phyloP scores from a whole-genome alignment of 768 basidiomycete species.

The Mycena latifolia region DNA sequence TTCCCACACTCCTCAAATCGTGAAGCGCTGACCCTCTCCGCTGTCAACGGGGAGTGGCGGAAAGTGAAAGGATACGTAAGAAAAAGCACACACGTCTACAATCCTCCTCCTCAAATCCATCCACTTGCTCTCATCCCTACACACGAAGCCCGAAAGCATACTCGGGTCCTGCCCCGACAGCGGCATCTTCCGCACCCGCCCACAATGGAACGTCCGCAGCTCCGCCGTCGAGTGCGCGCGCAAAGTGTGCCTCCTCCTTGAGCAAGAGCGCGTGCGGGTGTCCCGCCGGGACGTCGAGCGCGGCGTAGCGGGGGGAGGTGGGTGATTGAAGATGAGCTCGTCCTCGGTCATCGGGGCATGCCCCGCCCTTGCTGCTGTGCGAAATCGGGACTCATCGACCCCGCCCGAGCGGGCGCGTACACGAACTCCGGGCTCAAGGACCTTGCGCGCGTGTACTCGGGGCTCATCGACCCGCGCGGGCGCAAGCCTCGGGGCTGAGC shows the following conservation, averaged over 20 bases:
- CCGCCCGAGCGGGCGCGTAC: background rate
- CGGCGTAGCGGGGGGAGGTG: background rate
- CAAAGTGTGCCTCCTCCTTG: background rate
- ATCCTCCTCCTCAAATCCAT: no score
- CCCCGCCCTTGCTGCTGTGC: background rate
- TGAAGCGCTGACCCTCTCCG: no score
- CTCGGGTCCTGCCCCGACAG: no score
- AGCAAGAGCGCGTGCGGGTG: background rate
- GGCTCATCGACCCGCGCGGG: background rate
- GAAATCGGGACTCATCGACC: background rate
- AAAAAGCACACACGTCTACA: no score
- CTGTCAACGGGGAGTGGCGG: no score
- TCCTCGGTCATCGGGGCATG: constrained; percentile 1
- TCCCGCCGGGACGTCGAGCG: background rate
- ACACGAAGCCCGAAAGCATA: no score
- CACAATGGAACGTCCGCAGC: no score
- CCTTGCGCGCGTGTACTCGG: background rate
- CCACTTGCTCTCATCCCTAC: no score
- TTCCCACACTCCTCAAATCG: no score
- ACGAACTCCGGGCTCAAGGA: background rate
- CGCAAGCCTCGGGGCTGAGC: background rate
- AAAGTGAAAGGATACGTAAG: no score
- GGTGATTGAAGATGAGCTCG: background rate
- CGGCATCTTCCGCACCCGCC: no score
- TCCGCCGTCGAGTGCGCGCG: background rate